Conservation (phyloP, 208 protist genomes). For the Wallacemonas rigidus region DNA sequence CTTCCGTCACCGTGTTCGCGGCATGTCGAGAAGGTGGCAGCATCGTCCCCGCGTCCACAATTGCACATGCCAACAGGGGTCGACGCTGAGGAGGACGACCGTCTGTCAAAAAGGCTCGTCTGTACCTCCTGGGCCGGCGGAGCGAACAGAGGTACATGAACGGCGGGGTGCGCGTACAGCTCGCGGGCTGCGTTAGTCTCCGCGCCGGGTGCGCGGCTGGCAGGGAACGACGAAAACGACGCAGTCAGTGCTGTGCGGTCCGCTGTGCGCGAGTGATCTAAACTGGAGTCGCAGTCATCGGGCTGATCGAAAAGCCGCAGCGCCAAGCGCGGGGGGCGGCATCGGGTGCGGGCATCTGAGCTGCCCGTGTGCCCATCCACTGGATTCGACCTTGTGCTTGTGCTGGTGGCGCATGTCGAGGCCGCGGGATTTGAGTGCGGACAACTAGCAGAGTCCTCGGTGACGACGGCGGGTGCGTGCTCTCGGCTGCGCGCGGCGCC, state of each 20-base stretch:
- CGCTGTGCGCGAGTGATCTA: slow-evolving; percentile 1
- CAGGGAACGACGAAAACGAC: neutral
- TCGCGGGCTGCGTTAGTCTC: neutral
- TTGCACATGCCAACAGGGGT: neutral
- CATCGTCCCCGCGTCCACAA: neutral
- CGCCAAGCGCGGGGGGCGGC: neutral
- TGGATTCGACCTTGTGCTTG: neutral
- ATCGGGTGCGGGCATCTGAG: neutral
- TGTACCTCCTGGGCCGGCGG: too few species aligned
- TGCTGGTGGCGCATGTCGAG: neutral
- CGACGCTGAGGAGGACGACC: too few species aligned
- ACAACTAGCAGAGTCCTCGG: too few species aligned
- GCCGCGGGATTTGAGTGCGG: too few species aligned
- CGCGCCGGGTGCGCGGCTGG: neutral
- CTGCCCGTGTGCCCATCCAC: neutral
- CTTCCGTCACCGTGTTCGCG: neutral
- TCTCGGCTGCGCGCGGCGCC: too few species aligned
- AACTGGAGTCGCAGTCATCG: slow-evolving; percentile 1
- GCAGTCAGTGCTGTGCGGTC: neutral
- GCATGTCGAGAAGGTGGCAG: too few species aligned
- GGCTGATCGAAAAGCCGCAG: slow-evolving; percentile 5
- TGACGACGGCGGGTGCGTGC: too few species aligned
- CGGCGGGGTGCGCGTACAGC: neutral
- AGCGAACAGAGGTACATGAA: neutral
- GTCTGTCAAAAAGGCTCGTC: too few species aligned